Evolutionary conservation across 2,329 filamentous ascomycete species (phyloP).

Genomic region (Sclerotinia glacialis): DNA sequence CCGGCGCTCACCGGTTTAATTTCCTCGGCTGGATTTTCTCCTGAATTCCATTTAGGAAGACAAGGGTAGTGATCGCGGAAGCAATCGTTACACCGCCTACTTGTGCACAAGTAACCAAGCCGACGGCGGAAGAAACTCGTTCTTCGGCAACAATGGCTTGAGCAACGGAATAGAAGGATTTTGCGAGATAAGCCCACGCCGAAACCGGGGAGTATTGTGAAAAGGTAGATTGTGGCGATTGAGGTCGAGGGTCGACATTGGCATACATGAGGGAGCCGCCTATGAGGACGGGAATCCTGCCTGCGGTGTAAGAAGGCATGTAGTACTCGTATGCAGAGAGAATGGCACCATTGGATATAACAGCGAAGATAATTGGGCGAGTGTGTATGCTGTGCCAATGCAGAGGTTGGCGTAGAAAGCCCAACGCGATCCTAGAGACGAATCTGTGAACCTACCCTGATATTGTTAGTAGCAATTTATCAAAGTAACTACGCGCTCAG

Average conservation of each 20-base stretch:
- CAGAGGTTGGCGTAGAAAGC: too few relatives aligned
- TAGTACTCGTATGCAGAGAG: constrained; percentile 42
- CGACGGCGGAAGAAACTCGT: constrained; percentile 40
- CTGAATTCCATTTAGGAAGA: constrained; percentile 42
- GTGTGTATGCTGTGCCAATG: too few relatives aligned
- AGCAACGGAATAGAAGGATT: constrained; percentile 2
- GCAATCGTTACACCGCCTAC: constrained; percentile 42
- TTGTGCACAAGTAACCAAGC: constrained; percentile 43
- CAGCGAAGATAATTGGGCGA: constrained; percentile 39
- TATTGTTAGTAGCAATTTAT: too few relatives aligned
- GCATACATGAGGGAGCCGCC: constrained; percentile 40
- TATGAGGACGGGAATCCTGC: constrained; percentile 36
- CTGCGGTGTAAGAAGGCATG: constrained; percentile 42
- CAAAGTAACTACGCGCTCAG: too few relatives aligned
- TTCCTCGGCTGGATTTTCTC: constrained; percentile 33
- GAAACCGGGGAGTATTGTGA: constrained; percentile 41
- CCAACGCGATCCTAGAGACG: too few relatives aligned
- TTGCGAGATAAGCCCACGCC: constrained; percentile 38
- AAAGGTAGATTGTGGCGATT: constrained; percentile 36
- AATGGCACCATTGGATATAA: constrained; percentile 40
- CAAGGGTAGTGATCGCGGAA: constrained; percentile 41
- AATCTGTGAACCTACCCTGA: too few relatives aligned
- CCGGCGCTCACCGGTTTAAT: constrained; percentile 39
- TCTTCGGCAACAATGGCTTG: constrained; percentile 25
- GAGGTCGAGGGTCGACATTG: constrained; percentile 34